Base-by-base conservation (phyloP, 106 monocot species). In the Dendrobium officinale region DNA sequence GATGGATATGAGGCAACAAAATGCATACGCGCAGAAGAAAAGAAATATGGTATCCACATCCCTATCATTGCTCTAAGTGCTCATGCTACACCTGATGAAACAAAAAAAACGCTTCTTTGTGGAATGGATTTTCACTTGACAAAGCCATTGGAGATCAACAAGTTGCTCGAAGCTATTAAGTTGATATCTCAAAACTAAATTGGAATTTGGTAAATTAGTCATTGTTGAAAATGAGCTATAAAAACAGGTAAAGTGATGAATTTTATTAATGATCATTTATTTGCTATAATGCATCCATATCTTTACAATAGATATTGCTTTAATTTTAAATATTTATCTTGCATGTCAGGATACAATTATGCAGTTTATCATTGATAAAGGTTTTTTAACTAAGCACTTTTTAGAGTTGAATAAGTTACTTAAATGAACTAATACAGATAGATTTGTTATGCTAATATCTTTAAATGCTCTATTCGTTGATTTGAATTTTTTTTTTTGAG, bases 1-100 rank as follows among this genome's bases (percentile, higher is more conserved):
- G 77, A 95, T 84, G 98, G 98, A 7, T 95, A 91, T 82, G 93
- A 99, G 55, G 92, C 91, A 45, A 89, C 98, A 24, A 89, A 45
- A 59, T 79, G 67, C 8, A 99, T 99, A 66, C 85, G 98, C 1
- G 67, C 56, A 42, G 89, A 85, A 55, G 92, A 91, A 82, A 91
- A 83, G 24, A 54, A 27, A 19, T 91, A 93, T 64, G 95, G 85
- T 3, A 3, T 88, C n/a, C 95, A 86, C 73, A 85, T 93, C 43
- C 95, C 93, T 17, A 90, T 99, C 20, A 81, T 99, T 78, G 92
- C 94, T 78, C 55, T 92, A 6, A 88, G 87, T 4, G 94, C 86
- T 16, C 84, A 97, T 80, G 74, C 86, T 24, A 51, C 79, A 26
- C 29, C 43, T 2, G 92, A 94, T 13, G 82, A 97, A 43, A 76